These are phyloP conservation scores for Chalciporus pseudorubinellus DNA, from an alignment of 768 basidiomycete species.

Conservation along the genomic window DNA sequence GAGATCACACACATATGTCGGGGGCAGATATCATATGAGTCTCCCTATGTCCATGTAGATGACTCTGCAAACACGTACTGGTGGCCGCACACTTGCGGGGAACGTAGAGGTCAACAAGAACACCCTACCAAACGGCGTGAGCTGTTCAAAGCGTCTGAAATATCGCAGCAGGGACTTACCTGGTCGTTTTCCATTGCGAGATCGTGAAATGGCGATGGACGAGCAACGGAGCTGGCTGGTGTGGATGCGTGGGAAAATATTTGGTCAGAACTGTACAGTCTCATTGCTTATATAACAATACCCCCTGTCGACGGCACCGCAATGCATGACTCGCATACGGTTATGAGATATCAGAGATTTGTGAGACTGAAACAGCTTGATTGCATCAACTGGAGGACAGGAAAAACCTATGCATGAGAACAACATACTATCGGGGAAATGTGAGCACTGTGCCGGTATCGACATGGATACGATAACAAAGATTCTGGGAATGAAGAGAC, in stretches of 20 bases:
- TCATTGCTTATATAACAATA: conserved; percentile 2
- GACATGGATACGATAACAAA: background rate
- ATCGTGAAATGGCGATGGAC: conserved; percentile 9
- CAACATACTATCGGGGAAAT: background rate
- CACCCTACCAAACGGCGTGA: conserved; percentile 55
- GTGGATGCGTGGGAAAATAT: conserved; percentile 28
- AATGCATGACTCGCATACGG: too few species aligned
- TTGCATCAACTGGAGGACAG: conserved; percentile 1
- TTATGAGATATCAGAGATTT: too few species aligned
- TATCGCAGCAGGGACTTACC: conserved; percentile 42
- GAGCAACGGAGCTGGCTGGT: background rate
- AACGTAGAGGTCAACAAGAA: conserved; percentile 99
- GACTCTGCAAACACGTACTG: conserved; percentile 54
- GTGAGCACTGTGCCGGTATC: background rate
- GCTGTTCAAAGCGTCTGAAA: background rate
- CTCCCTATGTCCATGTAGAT: background rate
- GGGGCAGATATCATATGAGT: background rate
- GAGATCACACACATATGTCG: conserved; percentile 6
- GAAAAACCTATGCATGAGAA: background rate
- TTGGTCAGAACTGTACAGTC: conserved; percentile 33
- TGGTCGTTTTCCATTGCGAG: conserved; percentile 87
- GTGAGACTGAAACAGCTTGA: background rate
- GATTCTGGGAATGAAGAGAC: background rate
- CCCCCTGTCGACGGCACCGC: background rate
- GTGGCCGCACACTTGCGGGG: conserved; percentile 99